A percentile compares a stretch with the other conserved stretches of the same genome.
These are phyloP conservation scores for Candida oleophila DNA, from an alignment of 805 yeast genomes.

Conservation along the genomic window DNA sequence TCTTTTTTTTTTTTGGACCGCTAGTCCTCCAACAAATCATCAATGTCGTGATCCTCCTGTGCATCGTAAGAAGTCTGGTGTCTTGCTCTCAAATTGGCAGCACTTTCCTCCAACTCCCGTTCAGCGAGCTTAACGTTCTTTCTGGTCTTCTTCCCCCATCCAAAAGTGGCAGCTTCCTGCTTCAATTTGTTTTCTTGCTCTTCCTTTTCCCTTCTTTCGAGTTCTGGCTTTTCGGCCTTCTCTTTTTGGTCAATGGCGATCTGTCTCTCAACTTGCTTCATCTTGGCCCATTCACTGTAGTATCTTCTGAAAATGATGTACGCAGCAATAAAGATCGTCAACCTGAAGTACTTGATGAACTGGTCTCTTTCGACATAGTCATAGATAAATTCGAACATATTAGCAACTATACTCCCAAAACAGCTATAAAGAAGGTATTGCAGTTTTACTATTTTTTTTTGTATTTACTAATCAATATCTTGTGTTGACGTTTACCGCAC, in stretches of 20 bases:
- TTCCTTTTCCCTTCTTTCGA: constrained; percentile 34
- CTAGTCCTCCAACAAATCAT: constrained; percentile 62
- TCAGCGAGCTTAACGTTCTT: constrained; percentile 55
- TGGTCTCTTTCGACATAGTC: constrained; percentile 38
- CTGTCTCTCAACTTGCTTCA: constrained; percentile 49
- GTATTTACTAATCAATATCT: neutral
- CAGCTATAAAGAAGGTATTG: no score
- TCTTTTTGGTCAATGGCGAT: constrained; percentile 47
- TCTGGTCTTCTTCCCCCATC: constrained; percentile 81
- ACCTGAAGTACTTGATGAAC: constrained; percentile 44
- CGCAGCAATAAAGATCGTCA: constrained; percentile 58
- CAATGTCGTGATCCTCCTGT: constrained; percentile 65
- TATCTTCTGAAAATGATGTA: constrained; percentile 59
- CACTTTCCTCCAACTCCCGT: constrained; percentile 48
- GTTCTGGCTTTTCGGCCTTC: constrained; percentile 35
- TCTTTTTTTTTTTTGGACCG: neutral
- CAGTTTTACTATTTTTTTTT: no score
- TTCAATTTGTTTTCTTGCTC: constrained; percentile 27
- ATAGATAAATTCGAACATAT: constrained; percentile 30
- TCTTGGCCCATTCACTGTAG: constrained; percentile 55
- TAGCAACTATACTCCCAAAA: neutral
- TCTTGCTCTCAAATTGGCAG: constrained; percentile 37
- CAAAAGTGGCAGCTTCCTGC: constrained; percentile 52
- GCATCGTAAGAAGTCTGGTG: constrained; percentile 47
- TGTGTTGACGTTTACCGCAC: neutral